Base-by-base conservation (phyloP, 495 filamentous ascomycete species). In the Amphirosellinia nigrospora region DNA sequence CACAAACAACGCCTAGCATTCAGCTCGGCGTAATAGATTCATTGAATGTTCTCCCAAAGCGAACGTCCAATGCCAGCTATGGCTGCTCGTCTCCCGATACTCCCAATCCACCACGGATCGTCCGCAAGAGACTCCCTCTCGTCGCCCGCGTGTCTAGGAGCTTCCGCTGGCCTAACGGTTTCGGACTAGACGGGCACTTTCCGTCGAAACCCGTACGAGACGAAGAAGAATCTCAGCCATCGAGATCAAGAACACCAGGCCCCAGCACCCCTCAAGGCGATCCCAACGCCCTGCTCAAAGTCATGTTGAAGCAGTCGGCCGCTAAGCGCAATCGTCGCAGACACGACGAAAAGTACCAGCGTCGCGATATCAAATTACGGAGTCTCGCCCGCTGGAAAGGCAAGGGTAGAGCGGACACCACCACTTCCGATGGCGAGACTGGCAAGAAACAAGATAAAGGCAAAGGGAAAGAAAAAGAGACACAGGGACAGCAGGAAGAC, bases 261-360 rank as follows among this genome's bases (percentile, higher is more conserved):
- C 50, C 43, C 13, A 38, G 34, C 8, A 36, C 67, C 0, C 32
- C 71, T n/a, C 68, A 34, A n/a, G 64, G 69, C 9, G 71, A 68
- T 19, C 55, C 64, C 3, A 66, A 70, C 4, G 55, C 72, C 4
- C 15, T 75, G 23, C 67, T 70, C n/a, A 76, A 55, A 28, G 61
- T 68, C 9, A 60, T 70, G 1, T 86, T 92, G 5, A 96, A 96
- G 75, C 84, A 98, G 43, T 92, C 90, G 7, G 87, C 88, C 8
- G 86, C 86, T 23, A 94, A 98, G 71, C 94, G 96, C 80, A 93
- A 88, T 70, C 93, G 89, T 69, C 75, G 71, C 9, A 71, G 75
- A n/a, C 53, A 70, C 7, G 73, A 75, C 21, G 74, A 78, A 46
- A 77, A 77, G 52, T 58, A 70, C 32, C 36, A 39, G 61, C 61